These are phyloP conservation scores for Vitis hybrid DNA, from an alignment of 177 flowering plant genomes.

Conservation along the genomic window DNA sequence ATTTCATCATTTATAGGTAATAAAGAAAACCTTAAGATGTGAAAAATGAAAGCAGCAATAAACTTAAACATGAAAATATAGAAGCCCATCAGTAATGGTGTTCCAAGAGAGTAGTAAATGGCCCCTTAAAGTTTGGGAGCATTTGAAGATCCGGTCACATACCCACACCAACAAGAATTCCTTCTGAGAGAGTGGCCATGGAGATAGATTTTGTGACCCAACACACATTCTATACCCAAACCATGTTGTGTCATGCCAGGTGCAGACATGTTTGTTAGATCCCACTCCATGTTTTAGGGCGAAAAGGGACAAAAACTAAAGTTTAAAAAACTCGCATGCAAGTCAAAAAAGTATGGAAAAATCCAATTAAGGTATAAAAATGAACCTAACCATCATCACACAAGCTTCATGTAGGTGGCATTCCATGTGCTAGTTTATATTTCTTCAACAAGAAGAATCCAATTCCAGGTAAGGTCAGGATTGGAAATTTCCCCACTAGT, in stretches of 20 bases:
- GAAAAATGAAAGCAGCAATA: not conserved
- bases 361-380: not conserved
- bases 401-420: not conserved
- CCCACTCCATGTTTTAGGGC: not conserved
- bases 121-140: not conserved
- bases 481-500: not conserved
- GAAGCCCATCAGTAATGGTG: too few relatives aligned
- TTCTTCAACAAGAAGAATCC: not conserved
- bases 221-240: not conserved
- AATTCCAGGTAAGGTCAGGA: not conserved
- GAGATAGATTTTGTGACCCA: not conserved
- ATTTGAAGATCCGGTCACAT: not conserved
- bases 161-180: not conserved
- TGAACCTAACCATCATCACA: not conserved
- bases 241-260: not conserved
- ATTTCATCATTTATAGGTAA: not conserved
- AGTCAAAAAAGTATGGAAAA: not conserved
- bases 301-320: not conserved
- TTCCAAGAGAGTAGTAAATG: not conserved
- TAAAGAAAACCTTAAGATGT: not conserved
- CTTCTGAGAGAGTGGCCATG: not conserved
- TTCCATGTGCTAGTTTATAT: not conserved
- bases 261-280: not conserved
- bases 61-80: too few relatives aligned
- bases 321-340: not conserved